phyloP scores from a whole-genome alignment of 2,329 filamentous ascomycete genomes.

The Waltergamsia citrina region DNA sequence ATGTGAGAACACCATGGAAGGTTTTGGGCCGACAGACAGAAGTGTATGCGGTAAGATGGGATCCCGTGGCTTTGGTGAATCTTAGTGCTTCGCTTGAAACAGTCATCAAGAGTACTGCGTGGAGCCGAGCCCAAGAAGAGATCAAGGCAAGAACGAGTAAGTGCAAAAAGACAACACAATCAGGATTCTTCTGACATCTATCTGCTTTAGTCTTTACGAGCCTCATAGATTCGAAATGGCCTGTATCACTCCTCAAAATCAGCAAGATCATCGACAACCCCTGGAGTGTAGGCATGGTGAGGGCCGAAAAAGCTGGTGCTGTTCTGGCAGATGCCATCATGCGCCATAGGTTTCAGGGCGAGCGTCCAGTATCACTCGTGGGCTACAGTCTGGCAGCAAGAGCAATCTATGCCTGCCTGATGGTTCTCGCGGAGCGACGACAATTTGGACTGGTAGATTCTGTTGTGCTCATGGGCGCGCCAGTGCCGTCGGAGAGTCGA shows the following conservation, averaged over 20 bases:
- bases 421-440: constrained; percentile 67
- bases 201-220: constrained; percentile 39
- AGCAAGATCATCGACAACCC: constrained; percentile 74
- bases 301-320: constrained; percentile 62
- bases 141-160: constrained; percentile 36
- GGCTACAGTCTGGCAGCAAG: constrained; percentile 78
- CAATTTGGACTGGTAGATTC: constrained; percentile 84
- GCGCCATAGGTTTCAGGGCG: constrained; percentile 67
- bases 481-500: constrained; percentile 60
- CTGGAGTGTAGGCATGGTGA: constrained; percentile 66
- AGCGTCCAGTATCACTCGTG: constrained; percentile 69
- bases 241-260: constrained; percentile 52
- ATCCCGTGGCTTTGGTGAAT: constrained; percentile 66
- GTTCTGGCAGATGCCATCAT: constrained; percentile 75
- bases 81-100: constrained; percentile 70
- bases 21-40: constrained; percentile 65
- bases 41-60: constrained; percentile 77
- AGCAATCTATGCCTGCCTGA: constrained; percentile 76
- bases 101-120: constrained; percentile 73
- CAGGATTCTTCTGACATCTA: constrained; percentile 1
- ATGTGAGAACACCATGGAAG: constrained; percentile 64
- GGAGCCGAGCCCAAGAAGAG: constrained; percentile 54
- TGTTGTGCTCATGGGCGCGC: constrained; percentile 75
- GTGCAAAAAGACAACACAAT: constrained; percentile 12
- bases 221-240: constrained; percentile 52